A percentile compares a stretch with the other conserved stretches of the same genome.
These are phyloP conservation scores for Pseudogymnoascus sp. DNA, from an alignment of 2,329 filamentous ascomycete genomes.

Conservation along the genomic window DNA sequence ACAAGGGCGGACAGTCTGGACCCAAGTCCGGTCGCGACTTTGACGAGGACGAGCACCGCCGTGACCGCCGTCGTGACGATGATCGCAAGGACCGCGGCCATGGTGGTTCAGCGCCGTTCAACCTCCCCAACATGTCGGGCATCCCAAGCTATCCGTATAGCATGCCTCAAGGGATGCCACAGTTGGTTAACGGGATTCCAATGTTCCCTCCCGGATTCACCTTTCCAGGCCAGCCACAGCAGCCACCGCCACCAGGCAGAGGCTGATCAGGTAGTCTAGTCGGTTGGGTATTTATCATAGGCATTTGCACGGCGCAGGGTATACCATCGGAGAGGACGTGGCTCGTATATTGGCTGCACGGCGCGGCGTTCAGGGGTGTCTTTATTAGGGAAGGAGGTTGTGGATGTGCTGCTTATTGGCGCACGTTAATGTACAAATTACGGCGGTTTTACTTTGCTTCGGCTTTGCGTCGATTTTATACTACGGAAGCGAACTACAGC, in stretches of 20 bases:
- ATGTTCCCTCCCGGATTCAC: conserved; percentile 41
- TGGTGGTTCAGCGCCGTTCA: conserved; percentile 15
- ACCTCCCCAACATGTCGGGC: conserved; percentile 19
- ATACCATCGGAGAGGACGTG: not conserved
- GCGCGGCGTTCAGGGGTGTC: not conserved
- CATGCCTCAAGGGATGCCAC: conserved; percentile 22
- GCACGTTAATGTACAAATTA: not conserved
- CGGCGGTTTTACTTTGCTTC: conserved; percentile 4
- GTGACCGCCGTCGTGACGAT: conserved; percentile 17
- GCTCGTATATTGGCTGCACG: conserved; percentile 2
- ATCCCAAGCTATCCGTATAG: conserved; percentile 17
- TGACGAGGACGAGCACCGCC: conserved; percentile 26
- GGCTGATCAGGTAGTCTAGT: conserved; percentile 13
- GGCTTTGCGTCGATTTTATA: not conserved
- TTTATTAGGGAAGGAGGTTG: not conserved
- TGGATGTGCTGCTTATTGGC: not conserved
- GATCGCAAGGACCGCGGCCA: conserved; percentile 16
- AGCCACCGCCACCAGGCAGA: conserved; percentile 24
- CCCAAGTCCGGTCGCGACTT: conserved; percentile 45
- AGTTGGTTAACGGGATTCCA: conserved; percentile 43
- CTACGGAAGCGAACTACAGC: not conserved
- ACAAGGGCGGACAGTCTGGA: conserved; percentile 56
- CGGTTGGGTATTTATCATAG: not conserved
- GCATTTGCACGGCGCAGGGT: conserved; percentile 5
- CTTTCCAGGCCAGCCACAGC: conserved; percentile 29